A percentile compares a stretch with the other conserved stretches of the same genome.
These are phyloP conservation scores for Teratosphaeria nubilosa DNA, from an alignment of 2,329 filamentous ascomycete species.

Conservation along the genomic window DNA sequence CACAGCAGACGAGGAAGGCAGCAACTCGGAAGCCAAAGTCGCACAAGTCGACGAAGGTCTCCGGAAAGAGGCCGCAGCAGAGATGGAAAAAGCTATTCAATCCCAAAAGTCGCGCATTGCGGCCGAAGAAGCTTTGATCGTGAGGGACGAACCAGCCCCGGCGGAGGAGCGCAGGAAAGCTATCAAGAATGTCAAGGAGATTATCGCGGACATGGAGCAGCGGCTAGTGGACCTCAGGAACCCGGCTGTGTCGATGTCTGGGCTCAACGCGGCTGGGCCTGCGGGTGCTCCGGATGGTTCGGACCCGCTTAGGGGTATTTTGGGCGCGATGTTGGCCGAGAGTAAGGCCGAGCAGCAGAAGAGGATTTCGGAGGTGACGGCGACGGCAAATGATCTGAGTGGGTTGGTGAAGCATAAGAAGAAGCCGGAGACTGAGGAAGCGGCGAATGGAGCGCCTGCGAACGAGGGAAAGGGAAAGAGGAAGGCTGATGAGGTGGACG, in stretches of 20 bases:
- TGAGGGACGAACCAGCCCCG: constrained; percentile 40
- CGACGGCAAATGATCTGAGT: constrained; percentile 62
- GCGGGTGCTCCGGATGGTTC: constrained; percentile 34
- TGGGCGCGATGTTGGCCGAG: constrained; percentile 55
- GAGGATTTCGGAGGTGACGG: constrained; percentile 61
- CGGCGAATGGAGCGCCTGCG: constrained; percentile 4
- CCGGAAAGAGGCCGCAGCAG: constrained; percentile 58
- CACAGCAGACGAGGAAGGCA: constrained; percentile 39
- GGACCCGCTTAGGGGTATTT: constrained; percentile 47
- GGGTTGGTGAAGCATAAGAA: constrained; percentile 65
- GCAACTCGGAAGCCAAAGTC: constrained; percentile 25
- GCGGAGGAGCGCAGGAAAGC: constrained; percentile 49
- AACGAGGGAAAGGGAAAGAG: constrained; percentile 19
- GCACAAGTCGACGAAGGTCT: constrained; percentile 54
- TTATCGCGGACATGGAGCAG: constrained; percentile 69
- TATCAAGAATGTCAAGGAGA: constrained; percentile 65
- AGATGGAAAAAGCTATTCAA: constrained; percentile 65
- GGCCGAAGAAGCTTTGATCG: constrained; percentile 57
- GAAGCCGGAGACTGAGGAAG: constrained; percentile 22
- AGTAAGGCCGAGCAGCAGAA: constrained; percentile 51
- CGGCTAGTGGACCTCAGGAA: constrained; percentile 61
- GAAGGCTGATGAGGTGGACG: constrained; percentile 16
- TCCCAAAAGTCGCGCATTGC: constrained; percentile 62
- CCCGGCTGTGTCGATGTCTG: constrained; percentile 49
- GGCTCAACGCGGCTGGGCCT: constrained; percentile 26